Conservation (phyloP, 768 basidiomycete species). For the Strobilomyces echinocephalus region DNA sequence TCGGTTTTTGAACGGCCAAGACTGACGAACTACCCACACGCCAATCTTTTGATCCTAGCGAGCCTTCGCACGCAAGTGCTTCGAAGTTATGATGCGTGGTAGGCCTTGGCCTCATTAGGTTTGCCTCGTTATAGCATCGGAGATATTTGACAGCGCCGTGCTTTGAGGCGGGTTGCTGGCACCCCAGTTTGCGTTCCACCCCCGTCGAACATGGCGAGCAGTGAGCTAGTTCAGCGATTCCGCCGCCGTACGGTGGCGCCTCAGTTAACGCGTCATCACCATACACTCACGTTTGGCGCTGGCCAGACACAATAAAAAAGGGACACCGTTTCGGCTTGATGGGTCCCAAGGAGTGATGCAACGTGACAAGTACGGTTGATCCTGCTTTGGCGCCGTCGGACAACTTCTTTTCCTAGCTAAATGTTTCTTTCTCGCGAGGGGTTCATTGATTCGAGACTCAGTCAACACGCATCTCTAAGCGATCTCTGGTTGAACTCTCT, state of each 20-base stretch:
- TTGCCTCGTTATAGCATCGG: constrained; percentile 8
- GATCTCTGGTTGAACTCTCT: neutral
- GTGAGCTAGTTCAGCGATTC: neutral
- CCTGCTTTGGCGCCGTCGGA: neutral
- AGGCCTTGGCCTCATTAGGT: constrained; percentile 4
- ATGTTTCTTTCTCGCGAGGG: neutral
- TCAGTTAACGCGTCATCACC: neutral
- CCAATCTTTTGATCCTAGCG: constrained; percentile 14
- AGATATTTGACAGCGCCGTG: neutral
- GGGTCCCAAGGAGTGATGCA: neutral
- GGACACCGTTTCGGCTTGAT: constrained; percentile 2
- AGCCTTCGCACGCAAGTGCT: constrained; percentile 18
- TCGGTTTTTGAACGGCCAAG: constrained; percentile 20
- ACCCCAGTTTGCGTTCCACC: constrained; percentile 6
- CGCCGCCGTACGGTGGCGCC: too few species aligned
- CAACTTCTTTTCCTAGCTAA: neutral
- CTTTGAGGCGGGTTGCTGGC: constrained; percentile 3
- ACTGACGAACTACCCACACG: neutral
- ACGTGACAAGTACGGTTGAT: neutral
- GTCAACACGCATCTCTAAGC: too few species aligned
- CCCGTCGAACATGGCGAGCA: neutral
- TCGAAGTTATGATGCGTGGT: constrained; percentile 1
- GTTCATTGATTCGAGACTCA: neutral
- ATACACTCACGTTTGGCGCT: neutral
- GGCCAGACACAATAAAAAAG: neutral